Evolutionary conservation across 371 early-diverging fungal genomes (phyloP).

Genomic region (Parasitella parasitica): DNA sequence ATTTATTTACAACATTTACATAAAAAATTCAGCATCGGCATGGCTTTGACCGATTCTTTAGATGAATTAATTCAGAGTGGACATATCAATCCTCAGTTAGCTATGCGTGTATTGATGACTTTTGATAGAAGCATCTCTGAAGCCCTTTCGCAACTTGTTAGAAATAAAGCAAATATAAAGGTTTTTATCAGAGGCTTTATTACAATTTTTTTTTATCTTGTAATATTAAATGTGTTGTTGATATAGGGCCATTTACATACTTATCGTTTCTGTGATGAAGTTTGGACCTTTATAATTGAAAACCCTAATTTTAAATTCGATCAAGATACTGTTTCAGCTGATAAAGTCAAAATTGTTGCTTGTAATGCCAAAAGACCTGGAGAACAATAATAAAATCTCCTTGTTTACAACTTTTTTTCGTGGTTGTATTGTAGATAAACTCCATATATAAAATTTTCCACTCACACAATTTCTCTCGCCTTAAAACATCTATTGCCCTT

Average conservation of each 20-base stretch:
- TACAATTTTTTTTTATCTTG: not conserved
- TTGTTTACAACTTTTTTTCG: not conserved
- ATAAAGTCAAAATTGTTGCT: constrained; percentile 91
- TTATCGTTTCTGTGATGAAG: constrained; percentile 94
- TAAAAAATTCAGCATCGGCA: constrained; percentile 67
- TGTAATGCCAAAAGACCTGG: constrained; percentile 79
- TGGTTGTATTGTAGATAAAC: not conserved
- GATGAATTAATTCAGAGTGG: constrained; percentile 93
- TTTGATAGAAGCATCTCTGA: constrained; percentile 59
- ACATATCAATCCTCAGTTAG: constrained; percentile 90
- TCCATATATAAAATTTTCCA: not conserved
- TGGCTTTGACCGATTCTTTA: constrained; percentile 91
- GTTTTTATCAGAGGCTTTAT: constrained; percentile 12
- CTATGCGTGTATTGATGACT: constrained; percentile 89
- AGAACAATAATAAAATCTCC: constrained; percentile 43
- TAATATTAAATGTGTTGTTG: no score
- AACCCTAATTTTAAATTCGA: constrained; percentile 88
- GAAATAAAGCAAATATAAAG: constrained; percentile 49
- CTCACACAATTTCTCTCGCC: not conserved
- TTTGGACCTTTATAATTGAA: constrained; percentile 94
- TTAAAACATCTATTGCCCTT: not conserved
- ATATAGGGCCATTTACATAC: constrained; percentile 79
- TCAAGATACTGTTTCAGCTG: constrained; percentile 72
- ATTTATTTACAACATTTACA: not conserved
- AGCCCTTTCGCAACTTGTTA: constrained; percentile 42